Percentiles rank a stretch among this genome's conserved stretches.
Evolutionary conservation across 257 asterid species (phyloP).

Genomic region (Phtheirospermum japonicum): DNA sequence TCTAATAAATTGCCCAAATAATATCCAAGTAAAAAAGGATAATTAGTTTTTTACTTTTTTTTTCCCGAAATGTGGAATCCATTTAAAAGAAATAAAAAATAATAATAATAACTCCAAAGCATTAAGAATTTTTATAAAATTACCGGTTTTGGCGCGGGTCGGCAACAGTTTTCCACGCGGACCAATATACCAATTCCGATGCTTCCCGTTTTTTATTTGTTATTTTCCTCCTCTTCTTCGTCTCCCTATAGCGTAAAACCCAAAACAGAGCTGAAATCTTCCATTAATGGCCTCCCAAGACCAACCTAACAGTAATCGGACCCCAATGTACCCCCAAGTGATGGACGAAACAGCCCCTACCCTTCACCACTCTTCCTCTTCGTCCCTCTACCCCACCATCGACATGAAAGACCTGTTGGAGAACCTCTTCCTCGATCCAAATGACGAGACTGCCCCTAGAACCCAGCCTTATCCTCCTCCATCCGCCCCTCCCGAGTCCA

Average conservation of each 20-base stretch:
- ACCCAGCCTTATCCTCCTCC: slow-evolving; percentile 32
- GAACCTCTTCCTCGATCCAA: slow-evolving; percentile 43
- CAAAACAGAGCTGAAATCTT: slow-evolving; percentile 15
- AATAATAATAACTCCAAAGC: too few relatives aligned
- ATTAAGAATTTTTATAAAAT: too few relatives aligned
- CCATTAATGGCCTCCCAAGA: slow-evolving; percentile 54
- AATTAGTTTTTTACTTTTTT: too few relatives aligned
- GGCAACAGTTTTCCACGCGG: too few relatives aligned
- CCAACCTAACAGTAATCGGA: slow-evolving; percentile 34
- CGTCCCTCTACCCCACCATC: slow-evolving; percentile 57
- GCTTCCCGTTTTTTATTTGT: too few relatives aligned
- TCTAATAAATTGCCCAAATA: too few relatives aligned
- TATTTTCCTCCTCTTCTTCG: neutral
- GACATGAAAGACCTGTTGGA: slow-evolving; percentile 44
- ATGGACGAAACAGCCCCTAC: slow-evolving; percentile 38
- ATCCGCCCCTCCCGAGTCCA: slow-evolving; percentile 61
- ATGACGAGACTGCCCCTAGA: slow-evolving; percentile 18
- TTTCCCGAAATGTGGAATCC: too few relatives aligned
- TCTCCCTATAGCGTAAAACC: neutral
- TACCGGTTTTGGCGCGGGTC: too few relatives aligned
- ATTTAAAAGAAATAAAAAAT: too few relatives aligned
- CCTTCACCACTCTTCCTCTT: slow-evolving; percentile 29
- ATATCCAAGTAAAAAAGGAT: too few relatives aligned
- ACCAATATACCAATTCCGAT: too few relatives aligned
- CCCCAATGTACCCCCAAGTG: slow-evolving; percentile 61